phyloP scores from a whole-genome alignment of 768 basidiomycete genomes.

The Kwoniella dejecticola region DNA sequence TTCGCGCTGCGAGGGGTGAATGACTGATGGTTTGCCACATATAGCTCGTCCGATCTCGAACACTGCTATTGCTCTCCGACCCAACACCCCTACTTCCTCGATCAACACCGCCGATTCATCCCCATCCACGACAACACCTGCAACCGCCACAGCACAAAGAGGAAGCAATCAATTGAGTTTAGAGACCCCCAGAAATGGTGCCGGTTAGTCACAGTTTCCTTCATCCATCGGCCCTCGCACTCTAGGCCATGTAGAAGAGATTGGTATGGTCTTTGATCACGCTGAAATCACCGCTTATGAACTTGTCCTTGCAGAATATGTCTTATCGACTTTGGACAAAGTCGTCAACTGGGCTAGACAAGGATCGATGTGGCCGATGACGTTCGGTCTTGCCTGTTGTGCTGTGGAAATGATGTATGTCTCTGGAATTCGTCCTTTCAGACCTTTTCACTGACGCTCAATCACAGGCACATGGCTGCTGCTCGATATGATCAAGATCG shows the following conservation, averaged over 20 bases:
- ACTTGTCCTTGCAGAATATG: conserved; percentile 74
- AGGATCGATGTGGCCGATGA: conserved; percentile 99
- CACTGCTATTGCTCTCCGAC: conserved; percentile 46
- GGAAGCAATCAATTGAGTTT: conserved; percentile 83
- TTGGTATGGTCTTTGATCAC: no score
- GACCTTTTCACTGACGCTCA: not conserved
- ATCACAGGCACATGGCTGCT: conserved; percentile 99
- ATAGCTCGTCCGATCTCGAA: conserved; percentile 43
- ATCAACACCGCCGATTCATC: conserved; percentile 44
- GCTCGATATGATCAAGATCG: conserved; percentile 98
- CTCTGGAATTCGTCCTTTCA: not conserved
- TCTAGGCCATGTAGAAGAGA: no score
- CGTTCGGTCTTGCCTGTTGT: conserved; percentile 93
- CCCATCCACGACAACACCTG: conserved; percentile 49
- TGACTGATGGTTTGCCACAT: no score
- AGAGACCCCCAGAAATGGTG: conserved; percentile 84
- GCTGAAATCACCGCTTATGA: no score
- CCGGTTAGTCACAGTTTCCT: conserved; percentile 61
- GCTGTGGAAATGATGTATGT: conserved; percentile 73
- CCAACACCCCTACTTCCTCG: conserved; percentile 45
- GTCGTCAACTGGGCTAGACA: conserved; percentile 96
- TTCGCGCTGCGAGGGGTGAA: no score
- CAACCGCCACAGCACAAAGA: conserved; percentile 69
- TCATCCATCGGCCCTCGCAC: no score
- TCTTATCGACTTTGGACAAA: conserved; percentile 92